These are phyloP conservation scores for Trichophyton equinum DNA, from an alignment of 2,329 filamentous ascomycete genomes.

Conservation along the genomic window DNA sequence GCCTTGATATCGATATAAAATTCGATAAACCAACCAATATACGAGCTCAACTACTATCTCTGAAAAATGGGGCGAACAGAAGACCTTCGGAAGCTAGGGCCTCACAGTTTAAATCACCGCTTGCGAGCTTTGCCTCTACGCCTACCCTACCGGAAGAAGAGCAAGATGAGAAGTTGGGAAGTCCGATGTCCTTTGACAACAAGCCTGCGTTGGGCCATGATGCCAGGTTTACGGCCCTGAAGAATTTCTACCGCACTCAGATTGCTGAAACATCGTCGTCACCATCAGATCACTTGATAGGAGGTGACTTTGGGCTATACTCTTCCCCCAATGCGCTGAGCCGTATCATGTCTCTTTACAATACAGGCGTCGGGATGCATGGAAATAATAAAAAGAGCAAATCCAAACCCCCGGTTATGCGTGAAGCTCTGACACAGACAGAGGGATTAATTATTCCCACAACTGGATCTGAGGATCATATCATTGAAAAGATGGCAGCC, in stretches of 20 bases:
- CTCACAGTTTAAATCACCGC: slow-evolving; percentile 23
- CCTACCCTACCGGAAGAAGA: slow-evolving; percentile 16
- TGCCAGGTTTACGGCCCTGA: slow-evolving; percentile 59
- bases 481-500: slow-evolving; percentile 47
- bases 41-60: slow-evolving; percentile 60
- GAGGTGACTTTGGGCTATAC: slow-evolving; percentile 39
- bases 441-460: slow-evolving; percentile 59
- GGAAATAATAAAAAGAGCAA: slow-evolving; percentile 48
- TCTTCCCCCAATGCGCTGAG: slow-evolving; percentile 69
- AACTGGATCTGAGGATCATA: slow-evolving; percentile 46
- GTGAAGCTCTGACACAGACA: slow-evolving; percentile 56
- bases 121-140: slow-evolving; percentile 25
- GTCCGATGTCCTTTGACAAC: slow-evolving; percentile 24
- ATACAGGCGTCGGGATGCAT: slow-evolving; percentile 44
- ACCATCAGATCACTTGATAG: slow-evolving; percentile 38
- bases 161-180: slow-evolving; percentile 17
- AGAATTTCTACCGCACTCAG: slow-evolving; percentile 70
- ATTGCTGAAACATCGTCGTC: slow-evolving; percentile 50
- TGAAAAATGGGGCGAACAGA: slow-evolving; percentile 41
- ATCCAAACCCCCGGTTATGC: slow-evolving; percentile 59
- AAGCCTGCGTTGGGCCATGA: slow-evolving; percentile 44
- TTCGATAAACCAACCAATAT: slow-evolving; percentile 86
- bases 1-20: slow-evolving; percentile 74
- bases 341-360: slow-evolving; percentile 86
- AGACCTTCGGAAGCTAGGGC: slow-evolving; percentile 27